Evolutionary conservation across 176 grass and related monocot genomes (phyloP).

Genomic region (Otatea glauca): DNA sequence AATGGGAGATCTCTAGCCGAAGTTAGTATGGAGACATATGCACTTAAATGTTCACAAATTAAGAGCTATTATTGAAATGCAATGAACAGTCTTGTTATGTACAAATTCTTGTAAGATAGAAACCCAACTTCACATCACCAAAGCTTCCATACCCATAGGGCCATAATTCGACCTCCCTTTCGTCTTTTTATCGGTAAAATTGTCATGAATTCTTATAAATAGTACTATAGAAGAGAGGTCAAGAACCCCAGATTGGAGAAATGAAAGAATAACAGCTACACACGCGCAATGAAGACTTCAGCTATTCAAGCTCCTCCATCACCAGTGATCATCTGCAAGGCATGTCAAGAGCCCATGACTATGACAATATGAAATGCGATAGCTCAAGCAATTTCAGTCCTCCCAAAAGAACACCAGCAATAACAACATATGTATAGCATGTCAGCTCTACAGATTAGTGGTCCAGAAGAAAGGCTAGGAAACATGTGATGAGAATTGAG

Average conservation of each 20-base stretch:
- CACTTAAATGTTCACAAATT: constrained; percentile 61
- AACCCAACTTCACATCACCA: constrained; percentile 50
- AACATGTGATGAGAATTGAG: not conserved
- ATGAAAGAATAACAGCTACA: constrained; percentile 79
- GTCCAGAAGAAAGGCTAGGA: constrained; percentile 5
- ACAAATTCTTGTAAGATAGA: constrained; percentile 57
- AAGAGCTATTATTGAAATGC: constrained; percentile 57
- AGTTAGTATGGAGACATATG: not conserved
- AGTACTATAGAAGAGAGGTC: constrained; percentile 61
- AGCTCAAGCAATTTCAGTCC: constrained; percentile 1
- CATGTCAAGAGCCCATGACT: not conserved
- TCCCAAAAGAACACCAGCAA: not conserved
- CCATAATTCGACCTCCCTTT: constrained; percentile 55
- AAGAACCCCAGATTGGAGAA: constrained; percentile 54
- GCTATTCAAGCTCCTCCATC: constrained; percentile 51
- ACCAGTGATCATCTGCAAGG: constrained; percentile 55
- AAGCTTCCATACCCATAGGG: constrained; percentile 45
- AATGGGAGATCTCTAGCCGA: not conserved
- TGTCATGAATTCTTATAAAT: constrained; percentile 50
- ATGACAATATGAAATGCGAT: constrained; percentile 11
- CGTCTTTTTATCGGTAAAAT: constrained; percentile 51
- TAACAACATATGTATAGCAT: constrained; percentile 9
- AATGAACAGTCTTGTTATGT: constrained; percentile 66
- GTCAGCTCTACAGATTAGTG: not conserved
- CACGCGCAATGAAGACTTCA: constrained; percentile 46